phyloP scores from a whole-genome alignment of 225 moss, liverwort and hornwort genomes.

The Antitrichia curtipendula region DNA sequence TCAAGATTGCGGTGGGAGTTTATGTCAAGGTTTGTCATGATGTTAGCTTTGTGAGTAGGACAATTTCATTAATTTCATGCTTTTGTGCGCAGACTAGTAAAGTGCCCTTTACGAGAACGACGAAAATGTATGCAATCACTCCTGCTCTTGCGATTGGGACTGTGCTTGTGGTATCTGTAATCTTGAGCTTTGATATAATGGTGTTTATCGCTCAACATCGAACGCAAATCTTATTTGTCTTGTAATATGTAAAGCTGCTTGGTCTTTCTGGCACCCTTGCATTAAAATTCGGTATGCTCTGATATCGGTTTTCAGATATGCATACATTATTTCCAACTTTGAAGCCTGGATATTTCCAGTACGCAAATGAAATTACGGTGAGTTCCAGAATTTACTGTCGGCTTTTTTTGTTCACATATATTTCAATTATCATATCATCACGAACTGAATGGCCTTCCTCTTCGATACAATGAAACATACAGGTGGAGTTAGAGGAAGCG shows the following conservation, averaged over 20 bases:
- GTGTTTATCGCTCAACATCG: background rate
- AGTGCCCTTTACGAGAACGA: conserved; percentile 57
- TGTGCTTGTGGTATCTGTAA: background rate
- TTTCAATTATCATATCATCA: background rate
- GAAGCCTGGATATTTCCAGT: conserved; percentile 70
- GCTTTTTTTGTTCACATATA: background rate
- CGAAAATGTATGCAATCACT: conserved; percentile 44
- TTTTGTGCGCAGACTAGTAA: conserved; percentile 56
- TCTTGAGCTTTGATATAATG: background rate
- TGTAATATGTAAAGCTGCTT: background rate
- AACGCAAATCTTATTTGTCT: background rate
- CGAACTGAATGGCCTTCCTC: background rate
- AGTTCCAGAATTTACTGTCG: background rate
- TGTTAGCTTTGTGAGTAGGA: background rate
- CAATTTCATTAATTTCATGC: background rate
- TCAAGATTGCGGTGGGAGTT: background rate
- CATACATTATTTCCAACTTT: conserved; percentile 57
- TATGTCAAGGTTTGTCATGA: background rate
- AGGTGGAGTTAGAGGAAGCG: conserved; percentile 63
- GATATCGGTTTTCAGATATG: conserved; percentile 51
- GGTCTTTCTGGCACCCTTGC: background rate
- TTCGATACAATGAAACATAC: background rate
- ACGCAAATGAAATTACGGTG: conserved; percentile 73
- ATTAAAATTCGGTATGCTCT: background rate
- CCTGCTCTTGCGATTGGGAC: background rate